Conservation (phyloP, 2,329 filamentous ascomycete species). For the Penicillium sp. region DNA sequence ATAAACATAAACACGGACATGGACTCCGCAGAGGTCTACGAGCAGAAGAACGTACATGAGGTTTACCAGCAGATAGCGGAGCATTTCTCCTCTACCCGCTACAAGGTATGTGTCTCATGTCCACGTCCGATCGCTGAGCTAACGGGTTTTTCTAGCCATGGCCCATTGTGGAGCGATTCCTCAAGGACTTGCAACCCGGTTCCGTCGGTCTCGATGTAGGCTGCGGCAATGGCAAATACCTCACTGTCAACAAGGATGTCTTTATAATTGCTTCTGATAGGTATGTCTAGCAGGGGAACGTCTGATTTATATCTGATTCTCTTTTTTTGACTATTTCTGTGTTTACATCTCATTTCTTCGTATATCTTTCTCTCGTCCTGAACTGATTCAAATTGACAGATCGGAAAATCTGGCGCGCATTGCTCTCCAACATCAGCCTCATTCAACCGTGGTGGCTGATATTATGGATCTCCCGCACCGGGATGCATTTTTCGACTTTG, state of each 20-base stretch:
- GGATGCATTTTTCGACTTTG: slow-evolving; percentile 66
- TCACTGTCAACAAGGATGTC: slow-evolving; percentile 68
- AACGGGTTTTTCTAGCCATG: slow-evolving; percentile 58
- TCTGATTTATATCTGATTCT: slow-evolving; percentile 37
- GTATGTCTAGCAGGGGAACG: slow-evolving; percentile 46
- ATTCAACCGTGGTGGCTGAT: slow-evolving; percentile 73
- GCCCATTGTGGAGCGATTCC: slow-evolving; percentile 81
- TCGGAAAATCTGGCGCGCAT: slow-evolving; percentile 56
- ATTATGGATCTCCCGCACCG: slow-evolving; percentile 78
- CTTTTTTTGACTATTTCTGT: slow-evolving; percentile 14
- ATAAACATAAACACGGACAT: slow-evolving; percentile 8
- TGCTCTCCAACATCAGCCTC: slow-evolving; percentile 54
- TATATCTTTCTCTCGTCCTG: slow-evolving; percentile 1
- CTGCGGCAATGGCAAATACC: slow-evolving; percentile 95
- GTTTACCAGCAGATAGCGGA: slow-evolving; percentile 65
- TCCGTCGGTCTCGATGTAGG: slow-evolving; percentile 84
- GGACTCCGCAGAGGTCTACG: slow-evolving; percentile 52
- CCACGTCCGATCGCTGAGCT: background rate
- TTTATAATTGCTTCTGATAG: slow-evolving; percentile 83
- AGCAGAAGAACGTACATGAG: slow-evolving; percentile 79
- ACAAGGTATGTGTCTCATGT: slow-evolving; percentile 50
- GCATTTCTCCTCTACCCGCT: slow-evolving; percentile 51
- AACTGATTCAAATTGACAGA: slow-evolving; percentile 33
- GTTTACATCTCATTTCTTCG: slow-evolving; percentile 10
- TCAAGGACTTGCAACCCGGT: slow-evolving; percentile 60